Base-by-base conservation (phyloP, 2,329 filamentous ascomycete genomes). In the Aureobasidium pullulans region DNA sequence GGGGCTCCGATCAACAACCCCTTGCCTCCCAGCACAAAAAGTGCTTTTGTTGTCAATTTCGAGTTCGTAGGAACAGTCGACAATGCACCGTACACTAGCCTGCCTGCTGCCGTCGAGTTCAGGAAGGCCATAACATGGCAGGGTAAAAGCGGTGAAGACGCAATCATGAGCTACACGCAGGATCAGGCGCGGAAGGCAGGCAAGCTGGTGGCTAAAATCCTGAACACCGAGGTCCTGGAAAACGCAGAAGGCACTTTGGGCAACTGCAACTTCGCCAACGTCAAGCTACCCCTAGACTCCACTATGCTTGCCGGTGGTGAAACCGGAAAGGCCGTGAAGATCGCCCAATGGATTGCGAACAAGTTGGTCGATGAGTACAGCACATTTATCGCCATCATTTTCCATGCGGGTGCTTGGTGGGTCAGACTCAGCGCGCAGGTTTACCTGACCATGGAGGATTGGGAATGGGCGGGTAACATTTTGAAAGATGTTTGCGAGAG, bases 361-460 rank as follows among this genome's bases (percentile, higher is more conserved):
- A 65, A 66, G 0, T 66, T 70, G 8, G 76, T 82, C 1, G 75
- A 78, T 15, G 72, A 81, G 28, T 93, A 86, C 81, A 79, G 85
- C 58, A 94, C 90, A 0, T 93, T 90, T 67, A 73, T 94, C 54
- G 79, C 85, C 1, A 68, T 88, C 2, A 84, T 84, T 60, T 72
- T 79, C 8, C 84, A 91, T 64, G 78, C 74, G 0, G 81, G 80
- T 0, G 78, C 78, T 57, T 81, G 86, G 70, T 96, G 88, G 88
- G 77, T 81, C 0, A 77, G 93, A 50, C 68, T 96, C 49, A 91
- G 88, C 69, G 89, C 83, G 13, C 91, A 96, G 77, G 81, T 94
- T 0, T 97, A 94, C 70, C 73, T 96, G n/a, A 89, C 90, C 29
- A 70, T 86, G 64, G 78, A 79, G 11, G 91, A 96, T 71, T 96